Evolutionary conservation across 768 basidiomycete genomes (phyloP).

Genomic region (Udeniomyces megalosporus): DNA sequence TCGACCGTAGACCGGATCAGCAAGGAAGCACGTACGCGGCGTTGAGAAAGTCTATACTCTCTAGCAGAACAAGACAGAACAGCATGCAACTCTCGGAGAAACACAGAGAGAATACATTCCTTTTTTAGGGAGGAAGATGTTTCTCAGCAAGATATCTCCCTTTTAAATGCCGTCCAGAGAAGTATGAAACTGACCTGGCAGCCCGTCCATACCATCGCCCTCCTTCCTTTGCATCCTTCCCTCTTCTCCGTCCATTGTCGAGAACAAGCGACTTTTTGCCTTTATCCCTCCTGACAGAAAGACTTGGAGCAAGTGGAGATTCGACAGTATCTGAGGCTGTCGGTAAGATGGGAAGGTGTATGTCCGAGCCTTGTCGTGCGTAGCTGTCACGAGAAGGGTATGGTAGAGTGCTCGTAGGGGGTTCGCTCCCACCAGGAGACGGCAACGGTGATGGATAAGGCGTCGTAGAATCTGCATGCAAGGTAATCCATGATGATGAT

Average conservation of each 20-base stretch:
- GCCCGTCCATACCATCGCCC: background rate
- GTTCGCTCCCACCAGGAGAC: background rate
- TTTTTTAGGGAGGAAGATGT: background rate
- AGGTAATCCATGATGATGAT: no score
- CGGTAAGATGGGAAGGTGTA: background rate
- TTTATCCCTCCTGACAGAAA: background rate
- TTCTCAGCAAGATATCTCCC: background rate
- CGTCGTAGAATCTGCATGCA: background rate
- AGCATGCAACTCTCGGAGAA: slow-evolving; percentile 61
- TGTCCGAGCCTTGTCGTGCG: background rate
- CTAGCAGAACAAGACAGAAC: slow-evolving; percentile 56
- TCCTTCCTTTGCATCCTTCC: background rate
- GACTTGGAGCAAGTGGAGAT: background rate
- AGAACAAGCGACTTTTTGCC: background rate
- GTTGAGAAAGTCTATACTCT: slow-evolving; percentile 43
- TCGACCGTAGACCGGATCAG: no score
- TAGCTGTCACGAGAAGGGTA: background rate
- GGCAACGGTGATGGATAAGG: background rate
- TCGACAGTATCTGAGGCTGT: no score
- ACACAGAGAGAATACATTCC: slow-evolving; percentile 48
- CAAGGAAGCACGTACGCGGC: slow-evolving; percentile 35
- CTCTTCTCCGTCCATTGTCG: background rate
- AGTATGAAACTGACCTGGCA: background rate
- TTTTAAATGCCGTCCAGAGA: background rate
- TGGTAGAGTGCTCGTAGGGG: no score